These are phyloP conservation scores for Aspergillus sclerotioniger DNA, from an alignment of 495 filamentous ascomycete species.

Conservation along the genomic window DNA sequence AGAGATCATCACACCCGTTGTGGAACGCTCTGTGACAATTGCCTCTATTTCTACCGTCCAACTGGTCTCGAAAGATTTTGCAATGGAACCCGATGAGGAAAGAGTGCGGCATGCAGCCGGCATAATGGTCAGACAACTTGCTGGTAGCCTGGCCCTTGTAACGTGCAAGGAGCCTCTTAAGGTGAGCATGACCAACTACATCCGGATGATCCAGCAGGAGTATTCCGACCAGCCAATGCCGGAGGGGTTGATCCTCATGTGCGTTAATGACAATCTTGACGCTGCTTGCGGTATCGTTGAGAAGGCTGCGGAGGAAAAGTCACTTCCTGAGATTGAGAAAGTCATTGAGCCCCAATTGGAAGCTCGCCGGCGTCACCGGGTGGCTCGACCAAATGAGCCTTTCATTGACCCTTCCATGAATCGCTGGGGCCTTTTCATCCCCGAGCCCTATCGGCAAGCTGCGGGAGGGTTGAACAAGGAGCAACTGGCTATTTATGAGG, in stretches of 20 bases:
- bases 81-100: conserved; percentile 86
- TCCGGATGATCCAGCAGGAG: conserved; percentile 72
- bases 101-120: conserved; percentile 79
- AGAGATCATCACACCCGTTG: conserved; percentile 95
- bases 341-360: conserved; percentile 77
- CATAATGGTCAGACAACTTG: conserved; percentile 87
- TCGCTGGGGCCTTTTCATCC: conserved; percentile 84
- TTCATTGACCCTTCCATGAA: conserved; percentile 78
- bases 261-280: conserved; percentile 96
- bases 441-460: conserved; percentile 81
- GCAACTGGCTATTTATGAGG: conserved; percentile 93
- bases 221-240: conserved; percentile 72
- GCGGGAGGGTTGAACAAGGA: conserved; percentile 81
- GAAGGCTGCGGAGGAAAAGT: conserved; percentile 88
- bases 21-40: conserved; percentile 95
- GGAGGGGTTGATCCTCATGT: conserved; percentile 90
- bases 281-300: conserved; percentile 89
- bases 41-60: conserved; percentile 93
- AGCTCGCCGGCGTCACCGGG: conserved; percentile 67
- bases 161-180: conserved; percentile 96
- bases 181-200: conserved; percentile 94
- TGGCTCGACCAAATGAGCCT: conserved; percentile 69
- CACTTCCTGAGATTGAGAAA: conserved; percentile 89
- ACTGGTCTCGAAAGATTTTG: conserved; percentile 93
- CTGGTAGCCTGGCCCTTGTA: conserved; percentile 90